Conservation (phyloP, 768 basidiomycete species). For the Hygrophorus pudorinus region DNA sequence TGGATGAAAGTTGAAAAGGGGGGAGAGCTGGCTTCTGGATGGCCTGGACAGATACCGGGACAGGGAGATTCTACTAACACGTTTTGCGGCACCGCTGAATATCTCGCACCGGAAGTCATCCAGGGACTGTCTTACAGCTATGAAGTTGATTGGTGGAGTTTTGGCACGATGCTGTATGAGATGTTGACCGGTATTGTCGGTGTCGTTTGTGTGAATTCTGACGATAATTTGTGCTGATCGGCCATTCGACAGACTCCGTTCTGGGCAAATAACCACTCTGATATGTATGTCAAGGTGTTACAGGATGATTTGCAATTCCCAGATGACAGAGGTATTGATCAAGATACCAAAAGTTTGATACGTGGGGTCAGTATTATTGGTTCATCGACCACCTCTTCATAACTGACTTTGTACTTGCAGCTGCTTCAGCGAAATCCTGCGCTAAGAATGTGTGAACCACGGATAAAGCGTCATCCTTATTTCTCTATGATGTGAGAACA, state of each 20-base stretch:
- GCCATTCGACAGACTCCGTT: constrained; percentile 62
- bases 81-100: constrained; percentile 95
- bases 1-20: constrained; percentile 67
- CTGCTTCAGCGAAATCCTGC: constrained; percentile 89
- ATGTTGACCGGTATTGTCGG: constrained; percentile 93
- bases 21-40: constrained; percentile 42
- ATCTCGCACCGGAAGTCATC: constrained; percentile 94
- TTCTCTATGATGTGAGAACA: constrained; percentile 84
- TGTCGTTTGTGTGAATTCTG: constrained; percentile 14
- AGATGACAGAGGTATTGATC: constrained; percentile 85
- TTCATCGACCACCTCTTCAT: background rate
- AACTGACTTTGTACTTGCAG: constrained; percentile 27
- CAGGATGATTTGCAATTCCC: constrained; percentile 88
- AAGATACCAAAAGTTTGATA: constrained; percentile 90
- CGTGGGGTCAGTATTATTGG: constrained; percentile 63
- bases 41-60: constrained; percentile 44
- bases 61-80: constrained; percentile 65
- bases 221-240: constrained; percentile 6
- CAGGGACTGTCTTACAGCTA: constrained; percentile 85
- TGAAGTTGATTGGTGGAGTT: constrained; percentile 97
- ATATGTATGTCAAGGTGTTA: constrained; percentile 90
- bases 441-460: constrained; percentile 83
- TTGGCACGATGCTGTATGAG: constrained; percentile 96
- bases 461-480: constrained; percentile 91
- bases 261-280: constrained; percentile 86